A percentile compares a stretch with the other conserved stretches of the same genome.
These are phyloP conservation scores for Xylariaceae sp. DNA, from an alignment of 2,329 filamentous ascomycete genomes.

Conservation along the genomic window DNA sequence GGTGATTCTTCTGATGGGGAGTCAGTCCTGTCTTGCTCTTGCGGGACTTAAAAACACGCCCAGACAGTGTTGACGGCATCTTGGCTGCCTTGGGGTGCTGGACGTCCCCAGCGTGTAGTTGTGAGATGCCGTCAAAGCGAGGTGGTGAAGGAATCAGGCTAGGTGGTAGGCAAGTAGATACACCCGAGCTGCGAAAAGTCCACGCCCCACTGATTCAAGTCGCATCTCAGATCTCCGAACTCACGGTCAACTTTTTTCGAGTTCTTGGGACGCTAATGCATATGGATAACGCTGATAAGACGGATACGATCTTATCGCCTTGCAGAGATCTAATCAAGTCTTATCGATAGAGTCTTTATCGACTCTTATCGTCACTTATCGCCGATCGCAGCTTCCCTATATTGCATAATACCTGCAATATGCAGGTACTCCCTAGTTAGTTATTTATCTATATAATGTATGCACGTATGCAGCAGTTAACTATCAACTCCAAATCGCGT, in stretches of 20 bases:
- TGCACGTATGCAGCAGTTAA: too few relatives aligned
- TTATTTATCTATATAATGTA: too few relatives aligned
- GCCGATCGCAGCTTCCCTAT: not conserved
- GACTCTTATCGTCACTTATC: not conserved
- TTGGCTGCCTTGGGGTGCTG: conserved; percentile 34
- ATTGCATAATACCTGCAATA: too few relatives aligned
- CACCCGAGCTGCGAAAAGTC: conserved; percentile 1
- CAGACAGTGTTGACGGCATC: conserved; percentile 60
- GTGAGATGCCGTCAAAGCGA: conserved; percentile 9
- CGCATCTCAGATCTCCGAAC: conserved; percentile 12
- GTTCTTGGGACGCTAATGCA: conserved; percentile 19
- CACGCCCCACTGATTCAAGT: conserved; percentile 24
- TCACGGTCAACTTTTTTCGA: conserved; percentile 28
- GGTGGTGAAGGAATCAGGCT: not conserved
- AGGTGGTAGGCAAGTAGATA: not conserved
- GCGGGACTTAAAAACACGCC: conserved; percentile 64
- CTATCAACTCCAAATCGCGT: not conserved
- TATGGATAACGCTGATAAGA: conserved; percentile 22
- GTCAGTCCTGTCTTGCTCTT: conserved; percentile 65
- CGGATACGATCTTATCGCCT: not conserved
- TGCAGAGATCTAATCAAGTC: not conserved
- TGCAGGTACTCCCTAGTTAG: too few relatives aligned
- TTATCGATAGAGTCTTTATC: conserved; percentile 1
- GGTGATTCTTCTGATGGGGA: conserved; percentile 73
- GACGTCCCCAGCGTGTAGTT: conserved; percentile 11